Conservation (phyloP, 1,284 basidiomycete genomes). For the Ceratorhiza oryzae-sativae region DNA sequence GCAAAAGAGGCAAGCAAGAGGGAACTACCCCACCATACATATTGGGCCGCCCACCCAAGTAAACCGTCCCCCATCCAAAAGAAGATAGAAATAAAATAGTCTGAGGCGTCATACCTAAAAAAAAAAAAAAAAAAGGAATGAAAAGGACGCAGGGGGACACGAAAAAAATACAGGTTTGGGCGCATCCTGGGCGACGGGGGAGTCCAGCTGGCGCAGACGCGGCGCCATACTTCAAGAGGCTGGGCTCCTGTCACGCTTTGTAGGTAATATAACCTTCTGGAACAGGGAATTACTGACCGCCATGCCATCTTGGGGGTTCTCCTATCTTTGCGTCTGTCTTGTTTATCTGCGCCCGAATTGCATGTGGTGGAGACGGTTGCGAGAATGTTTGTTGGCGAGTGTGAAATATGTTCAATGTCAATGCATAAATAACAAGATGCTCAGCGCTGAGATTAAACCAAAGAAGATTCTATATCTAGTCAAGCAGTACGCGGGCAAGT, state of each 20-base stretch:
- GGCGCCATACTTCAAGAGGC: slow-evolving; percentile 1
- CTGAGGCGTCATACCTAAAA: background rate
- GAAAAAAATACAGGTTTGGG: slow-evolving; percentile 6
- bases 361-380: too few species aligned
- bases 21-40: background rate
- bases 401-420: too few species aligned
- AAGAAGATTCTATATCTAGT: too few species aligned
- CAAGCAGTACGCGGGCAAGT: too few species aligned
- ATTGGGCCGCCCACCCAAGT: slow-evolving; percentile 1
- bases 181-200: slow-evolving; percentile 21
- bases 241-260: slow-evolving; percentile 22
- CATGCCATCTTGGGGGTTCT: too few species aligned
- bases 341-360: too few species aligned
- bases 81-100: background rate
- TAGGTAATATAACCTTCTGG: background rate
- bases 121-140: background rate
- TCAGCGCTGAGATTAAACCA: too few species aligned
- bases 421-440: too few species aligned
- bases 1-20: slow-evolving; percentile 18
- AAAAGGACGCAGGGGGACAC: slow-evolving; percentile 6
- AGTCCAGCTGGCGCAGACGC: slow-evolving; percentile 11
- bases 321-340: too few species aligned
- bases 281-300: too few species aligned
- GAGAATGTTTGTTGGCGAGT: too few species aligned
- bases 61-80: background rate